phyloP scores from a whole-genome alignment of 2,329 filamentous ascomycete genomes.

The Escovopsis sp. region DNA sequence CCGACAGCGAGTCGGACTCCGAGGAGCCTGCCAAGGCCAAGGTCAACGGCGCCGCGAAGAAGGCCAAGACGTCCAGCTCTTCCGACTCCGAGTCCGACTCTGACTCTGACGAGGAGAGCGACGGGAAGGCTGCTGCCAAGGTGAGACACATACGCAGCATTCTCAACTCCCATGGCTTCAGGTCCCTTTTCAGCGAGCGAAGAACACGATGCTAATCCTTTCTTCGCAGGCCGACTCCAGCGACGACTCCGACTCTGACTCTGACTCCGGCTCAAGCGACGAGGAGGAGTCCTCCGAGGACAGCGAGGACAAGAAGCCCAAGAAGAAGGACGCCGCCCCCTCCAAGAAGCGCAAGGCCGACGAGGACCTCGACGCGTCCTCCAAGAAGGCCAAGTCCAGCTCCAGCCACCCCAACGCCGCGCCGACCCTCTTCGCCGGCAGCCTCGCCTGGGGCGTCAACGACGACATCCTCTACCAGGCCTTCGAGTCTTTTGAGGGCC shows the following conservation, averaged over 20 bases:
- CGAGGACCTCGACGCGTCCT: slow-evolving; percentile 30
- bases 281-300: slow-evolving; percentile 19
- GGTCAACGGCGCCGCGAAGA: slow-evolving; percentile 12
- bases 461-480: slow-evolving; percentile 68
- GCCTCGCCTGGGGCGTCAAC: slow-evolving; percentile 80
- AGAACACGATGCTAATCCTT: not conserved
- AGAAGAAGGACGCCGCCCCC: slow-evolving; percentile 22
- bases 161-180: not conserved
- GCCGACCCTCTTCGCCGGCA: slow-evolving; percentile 71
- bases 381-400: slow-evolving; percentile 56
- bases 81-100: slow-evolving; percentile 21
- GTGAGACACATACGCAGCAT: slow-evolving; percentile 8
- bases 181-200: too few species aligned
- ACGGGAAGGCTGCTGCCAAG: slow-evolving; percentile 13
- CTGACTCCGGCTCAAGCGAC: slow-evolving; percentile 10
- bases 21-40: slow-evolving; percentile 16
- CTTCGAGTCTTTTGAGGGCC: slow-evolving; percentile 65
- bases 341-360: slow-evolving; percentile 35
- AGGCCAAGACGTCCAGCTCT: slow-evolving; percentile 11
- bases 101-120: slow-evolving; percentile 16
- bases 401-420: slow-evolving; percentile 29
- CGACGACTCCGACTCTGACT: slow-evolving; percentile 21
- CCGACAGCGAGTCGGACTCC: slow-evolving; percentile 8
- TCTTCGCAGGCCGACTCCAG: slow-evolving; percentile 9
- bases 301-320: slow-evolving; percentile 18